These are phyloP conservation scores for Trametopsis cervina DNA, from an alignment of 768 basidiomycete genomes.

Conservation along the genomic window DNA sequence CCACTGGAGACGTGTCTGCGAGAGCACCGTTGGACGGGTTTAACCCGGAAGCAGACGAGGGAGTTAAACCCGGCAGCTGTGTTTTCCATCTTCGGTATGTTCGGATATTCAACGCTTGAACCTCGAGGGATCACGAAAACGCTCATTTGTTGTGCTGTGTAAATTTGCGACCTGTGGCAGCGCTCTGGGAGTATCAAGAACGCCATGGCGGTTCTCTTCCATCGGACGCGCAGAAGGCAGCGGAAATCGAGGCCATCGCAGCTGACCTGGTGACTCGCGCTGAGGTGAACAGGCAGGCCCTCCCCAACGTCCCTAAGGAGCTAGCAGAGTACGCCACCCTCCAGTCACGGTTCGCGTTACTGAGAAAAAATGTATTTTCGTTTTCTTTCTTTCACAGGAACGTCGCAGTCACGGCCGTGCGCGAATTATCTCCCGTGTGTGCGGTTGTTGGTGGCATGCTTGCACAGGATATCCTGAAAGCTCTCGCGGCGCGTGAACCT, in stretches of 20 bases:
- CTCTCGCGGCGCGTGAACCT: constrained; percentile 82
- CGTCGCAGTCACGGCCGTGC: constrained; percentile 58
- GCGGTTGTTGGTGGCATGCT: constrained; percentile 94
- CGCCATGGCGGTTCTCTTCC: constrained; percentile 53
- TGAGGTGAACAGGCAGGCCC: constrained; percentile 63
- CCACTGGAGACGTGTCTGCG: constrained; percentile 57
- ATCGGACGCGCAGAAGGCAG: constrained; percentile 34
- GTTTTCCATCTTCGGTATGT: constrained; percentile 66
- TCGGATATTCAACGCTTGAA: not conserved
- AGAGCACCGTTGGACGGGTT: constrained; percentile 58
- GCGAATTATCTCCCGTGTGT: constrained; percentile 90
- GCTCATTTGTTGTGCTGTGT: constrained; percentile 1
- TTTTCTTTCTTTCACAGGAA: constrained; percentile 35
- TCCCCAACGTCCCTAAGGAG: constrained; percentile 47
- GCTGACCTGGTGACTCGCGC: constrained; percentile 53
- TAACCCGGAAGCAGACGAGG: constrained; percentile 74
- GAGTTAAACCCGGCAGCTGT: constrained; percentile 72
- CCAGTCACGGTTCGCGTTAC: not conserved
- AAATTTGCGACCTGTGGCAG: constrained; percentile 31
- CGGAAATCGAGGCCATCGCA: constrained; percentile 58
- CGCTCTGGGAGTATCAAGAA: constrained; percentile 78
- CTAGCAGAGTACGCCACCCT: constrained; percentile 65
- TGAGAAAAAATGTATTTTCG: not conserved
- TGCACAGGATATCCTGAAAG: constrained; percentile 91
- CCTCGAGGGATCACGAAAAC: not conserved